These are phyloP conservation scores for Priceomyces carsonii DNA, from an alignment of 805 yeast species.

Conservation along the genomic window DNA sequence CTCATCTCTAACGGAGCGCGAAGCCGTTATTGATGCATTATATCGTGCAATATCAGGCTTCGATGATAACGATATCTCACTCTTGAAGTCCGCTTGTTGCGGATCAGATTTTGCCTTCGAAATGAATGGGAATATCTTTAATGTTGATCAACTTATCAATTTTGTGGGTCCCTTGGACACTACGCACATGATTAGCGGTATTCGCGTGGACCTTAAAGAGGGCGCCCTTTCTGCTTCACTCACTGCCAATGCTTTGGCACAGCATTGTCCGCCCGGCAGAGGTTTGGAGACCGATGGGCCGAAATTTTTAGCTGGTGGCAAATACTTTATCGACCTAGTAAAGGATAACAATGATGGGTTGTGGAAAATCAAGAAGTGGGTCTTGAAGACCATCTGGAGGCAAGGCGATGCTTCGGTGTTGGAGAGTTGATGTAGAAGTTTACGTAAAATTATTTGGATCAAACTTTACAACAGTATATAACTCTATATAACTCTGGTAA, in stretches of 20 bases:
- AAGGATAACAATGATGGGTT: background rate
- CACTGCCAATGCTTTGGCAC: constrained; percentile 2
- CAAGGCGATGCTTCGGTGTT: constrained; percentile 5
- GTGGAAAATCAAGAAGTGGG: constrained; percentile 1
- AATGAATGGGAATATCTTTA: background rate
- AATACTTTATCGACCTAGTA: background rate
- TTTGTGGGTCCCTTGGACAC: constrained; percentile 5
- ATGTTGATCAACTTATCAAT: background rate
- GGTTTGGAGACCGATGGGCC: background rate
- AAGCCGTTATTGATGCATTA: constrained; percentile 2
- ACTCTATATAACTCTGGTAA: too few species aligned
- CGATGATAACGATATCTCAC: background rate
- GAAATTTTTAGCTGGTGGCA: constrained; percentile 4
- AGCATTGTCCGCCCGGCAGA: constrained; percentile 5
- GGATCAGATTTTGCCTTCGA: constrained; percentile 2
- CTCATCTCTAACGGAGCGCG: background rate
- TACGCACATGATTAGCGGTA: constrained; percentile 2
- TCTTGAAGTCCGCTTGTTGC: constrained; percentile 1
- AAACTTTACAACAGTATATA: too few species aligned
- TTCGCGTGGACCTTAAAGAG: constrained; percentile 4
- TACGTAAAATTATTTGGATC: too few species aligned
- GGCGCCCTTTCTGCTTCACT: background rate
- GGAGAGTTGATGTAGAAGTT: background rate
- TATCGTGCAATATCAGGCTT: background rate
- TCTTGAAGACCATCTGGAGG: constrained; percentile 3